phyloP scores from a whole-genome alignment of 441 rosid species.

The Aquilaria agallochum region DNA sequence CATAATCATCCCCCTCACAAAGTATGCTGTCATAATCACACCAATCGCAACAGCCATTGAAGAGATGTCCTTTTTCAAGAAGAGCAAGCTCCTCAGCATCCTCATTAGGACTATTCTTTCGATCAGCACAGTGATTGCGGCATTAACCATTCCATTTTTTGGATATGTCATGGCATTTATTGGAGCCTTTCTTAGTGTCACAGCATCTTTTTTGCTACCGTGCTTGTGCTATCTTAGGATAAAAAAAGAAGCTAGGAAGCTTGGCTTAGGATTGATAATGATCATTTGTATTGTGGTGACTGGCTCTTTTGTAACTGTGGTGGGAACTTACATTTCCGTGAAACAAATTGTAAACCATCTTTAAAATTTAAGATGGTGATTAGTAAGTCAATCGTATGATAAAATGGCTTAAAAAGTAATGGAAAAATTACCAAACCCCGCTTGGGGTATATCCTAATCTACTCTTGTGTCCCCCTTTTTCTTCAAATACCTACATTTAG shows the following conservation, averaged over 20 bases:
- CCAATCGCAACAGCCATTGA: constrained; percentile 56
- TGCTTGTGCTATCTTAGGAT: constrained; percentile 58
- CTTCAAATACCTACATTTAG: too few relatives aligned
- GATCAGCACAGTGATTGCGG: constrained; percentile 50
- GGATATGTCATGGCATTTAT: constrained; percentile 63
- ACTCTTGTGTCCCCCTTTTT: too few relatives aligned
- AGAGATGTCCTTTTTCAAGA: constrained; percentile 17
- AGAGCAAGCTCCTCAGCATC: constrained; percentile 30
- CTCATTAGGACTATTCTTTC: constrained; percentile 38
- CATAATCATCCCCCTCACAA: constrained; percentile 55
- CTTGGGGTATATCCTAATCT: too few relatives aligned
- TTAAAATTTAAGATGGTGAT: constrained; percentile 6
- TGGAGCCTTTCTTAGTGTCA: constrained; percentile 53
- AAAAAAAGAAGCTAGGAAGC: constrained; percentile 21
- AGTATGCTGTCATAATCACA: constrained; percentile 49
- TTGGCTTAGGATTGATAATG: constrained; percentile 31
- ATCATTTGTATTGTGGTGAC: constrained; percentile 32
- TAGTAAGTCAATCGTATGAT: too few relatives aligned
- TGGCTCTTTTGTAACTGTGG: constrained; percentile 27
- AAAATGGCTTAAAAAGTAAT: too few relatives aligned
- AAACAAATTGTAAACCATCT: constrained; percentile 40
- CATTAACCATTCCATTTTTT: constrained; percentile 56
- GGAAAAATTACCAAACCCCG: too few relatives aligned
- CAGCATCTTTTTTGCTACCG: constrained; percentile 42
- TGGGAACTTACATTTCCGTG: constrained; percentile 48